A percentile compares a stretch with the other conserved stretches of the same genome.
phyloP scores from a whole-genome alignment of 768 basidiomycete species.

The Tylopilus vinaceipallidus region DNA sequence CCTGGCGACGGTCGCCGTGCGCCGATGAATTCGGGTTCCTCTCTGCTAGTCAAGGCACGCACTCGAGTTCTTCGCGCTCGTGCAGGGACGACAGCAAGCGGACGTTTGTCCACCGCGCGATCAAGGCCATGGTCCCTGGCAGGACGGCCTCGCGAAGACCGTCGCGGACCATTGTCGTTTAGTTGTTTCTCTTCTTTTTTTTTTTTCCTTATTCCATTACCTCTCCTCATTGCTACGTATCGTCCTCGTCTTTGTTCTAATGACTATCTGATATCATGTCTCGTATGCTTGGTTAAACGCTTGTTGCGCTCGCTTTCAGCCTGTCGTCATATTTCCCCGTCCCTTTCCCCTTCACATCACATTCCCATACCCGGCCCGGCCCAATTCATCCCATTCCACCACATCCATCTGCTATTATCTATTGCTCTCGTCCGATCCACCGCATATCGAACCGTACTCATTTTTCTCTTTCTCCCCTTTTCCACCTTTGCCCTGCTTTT shows the following conservation, averaged over 20 bases:
- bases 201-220: not conserved
- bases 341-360: constrained; percentile 11
- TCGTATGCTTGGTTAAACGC: constrained; percentile 14
- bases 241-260: constrained; percentile 15
- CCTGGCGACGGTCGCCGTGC: constrained; percentile 43
- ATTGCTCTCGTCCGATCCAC: constrained; percentile 31
- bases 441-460: constrained; percentile 12
- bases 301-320: constrained; percentile 13
- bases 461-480: not conserved
- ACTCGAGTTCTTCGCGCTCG: constrained; percentile 20
- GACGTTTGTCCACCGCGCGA: constrained; percentile 63
- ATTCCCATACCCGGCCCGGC: constrained; percentile 13
- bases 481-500: too few species aligned
- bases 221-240: not conserved
- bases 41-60: constrained; percentile 32
- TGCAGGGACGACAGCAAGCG: constrained; percentile 47
- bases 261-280: constrained; percentile 12
- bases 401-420: constrained; percentile 35
- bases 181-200: constrained; percentile 1
- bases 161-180: constrained; percentile 38
- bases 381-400: constrained; percentile 12
- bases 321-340: constrained; percentile 27
- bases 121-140: constrained; percentile 73
- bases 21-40: constrained; percentile 69
- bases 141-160: constrained; percentile 52